phyloP scores from a whole-genome alignment of 148 eudicot species.

The Cornus controversa region DNA sequence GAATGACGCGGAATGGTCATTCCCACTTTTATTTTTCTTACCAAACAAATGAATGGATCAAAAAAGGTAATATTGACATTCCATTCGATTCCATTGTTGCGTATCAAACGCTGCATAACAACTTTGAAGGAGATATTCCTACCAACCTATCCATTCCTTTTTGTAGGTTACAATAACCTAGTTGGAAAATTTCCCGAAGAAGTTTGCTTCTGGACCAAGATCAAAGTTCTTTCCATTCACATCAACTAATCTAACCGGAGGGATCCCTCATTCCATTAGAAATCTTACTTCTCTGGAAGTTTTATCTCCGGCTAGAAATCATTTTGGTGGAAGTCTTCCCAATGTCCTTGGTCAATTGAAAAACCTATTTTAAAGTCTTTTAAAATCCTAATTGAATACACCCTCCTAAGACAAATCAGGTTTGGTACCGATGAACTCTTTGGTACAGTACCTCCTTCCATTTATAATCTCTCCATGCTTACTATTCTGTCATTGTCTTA shows the following conservation, averaged over 20 bases:
- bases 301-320: background rate
- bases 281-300: background rate
- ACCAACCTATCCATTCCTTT: conserved; percentile 9
- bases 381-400: too few relatives aligned
- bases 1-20: too few relatives aligned
- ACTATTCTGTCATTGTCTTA: background rate
- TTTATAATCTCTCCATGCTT: background rate
- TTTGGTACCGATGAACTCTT: background rate
- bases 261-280: background rate
- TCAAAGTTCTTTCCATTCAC: background rate
- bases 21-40: too few relatives aligned
- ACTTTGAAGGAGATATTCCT: conserved; percentile 18
- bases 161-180: background rate
- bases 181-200: conserved; percentile 3
- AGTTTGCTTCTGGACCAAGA: background rate
- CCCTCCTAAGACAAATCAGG: background rate
- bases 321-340: background rate
- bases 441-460: conserved; percentile 3
- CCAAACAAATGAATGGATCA: too few relatives aligned
- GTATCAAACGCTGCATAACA: too few relatives aligned
- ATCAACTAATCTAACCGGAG: background rate
- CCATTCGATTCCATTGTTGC: too few relatives aligned
- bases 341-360: background rate
- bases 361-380: too few relatives aligned
- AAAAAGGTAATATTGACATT: too few relatives aligned